These are phyloP conservation scores for Penicillium sp. DNA, from an alignment of 2,329 filamentous ascomycete genomes.

Conservation along the genomic window DNA sequence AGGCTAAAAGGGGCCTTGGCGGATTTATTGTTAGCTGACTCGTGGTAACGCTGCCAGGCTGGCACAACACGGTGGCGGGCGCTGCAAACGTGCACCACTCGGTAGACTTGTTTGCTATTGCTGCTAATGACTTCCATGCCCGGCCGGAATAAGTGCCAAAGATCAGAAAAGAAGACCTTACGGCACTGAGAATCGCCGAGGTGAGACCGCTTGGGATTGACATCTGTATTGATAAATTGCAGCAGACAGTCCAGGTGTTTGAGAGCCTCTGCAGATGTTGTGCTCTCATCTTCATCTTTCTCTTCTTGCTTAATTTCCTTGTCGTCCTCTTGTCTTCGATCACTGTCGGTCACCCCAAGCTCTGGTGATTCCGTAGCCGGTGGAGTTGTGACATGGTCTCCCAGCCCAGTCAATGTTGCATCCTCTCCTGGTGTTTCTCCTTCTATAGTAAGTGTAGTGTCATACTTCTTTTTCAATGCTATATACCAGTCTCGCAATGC, in stretches of 20 bases:
- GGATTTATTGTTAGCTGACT: not conserved
- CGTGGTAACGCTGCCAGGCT: slow-evolving; percentile 6
- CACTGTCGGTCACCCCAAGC: no score
- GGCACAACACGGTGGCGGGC: slow-evolving; percentile 10
- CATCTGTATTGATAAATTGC: slow-evolving; percentile 6
- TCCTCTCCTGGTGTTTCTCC: no score
- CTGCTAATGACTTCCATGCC: slow-evolving; percentile 9
- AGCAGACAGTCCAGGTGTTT: slow-evolving; percentile 10
- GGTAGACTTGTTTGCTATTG: slow-evolving; percentile 17
- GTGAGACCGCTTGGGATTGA: not conserved
- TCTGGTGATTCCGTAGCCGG: no score
- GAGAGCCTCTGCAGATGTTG: slow-evolving; percentile 2
- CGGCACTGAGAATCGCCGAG: not conserved
- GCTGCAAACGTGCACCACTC: slow-evolving; percentile 11
- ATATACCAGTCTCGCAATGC: slow-evolving; percentile 5
- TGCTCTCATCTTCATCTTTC: slow-evolving; percentile 2
- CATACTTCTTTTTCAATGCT: not conserved
- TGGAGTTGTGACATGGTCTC: no score
- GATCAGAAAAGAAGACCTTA: slow-evolving; percentile 9
- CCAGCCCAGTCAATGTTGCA: no score
- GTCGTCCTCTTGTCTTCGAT: no score
- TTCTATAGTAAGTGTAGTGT: not conserved
- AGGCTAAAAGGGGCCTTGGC: not conserved
- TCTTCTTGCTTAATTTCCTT: not conserved
- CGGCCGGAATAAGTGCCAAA: slow-evolving; percentile 11